A percentile compares a stretch with the other conserved stretches of the same genome.
phyloP scores from a whole-genome alignment of 2,329 filamentous ascomycete species.

The Claviceps capensis region DNA sequence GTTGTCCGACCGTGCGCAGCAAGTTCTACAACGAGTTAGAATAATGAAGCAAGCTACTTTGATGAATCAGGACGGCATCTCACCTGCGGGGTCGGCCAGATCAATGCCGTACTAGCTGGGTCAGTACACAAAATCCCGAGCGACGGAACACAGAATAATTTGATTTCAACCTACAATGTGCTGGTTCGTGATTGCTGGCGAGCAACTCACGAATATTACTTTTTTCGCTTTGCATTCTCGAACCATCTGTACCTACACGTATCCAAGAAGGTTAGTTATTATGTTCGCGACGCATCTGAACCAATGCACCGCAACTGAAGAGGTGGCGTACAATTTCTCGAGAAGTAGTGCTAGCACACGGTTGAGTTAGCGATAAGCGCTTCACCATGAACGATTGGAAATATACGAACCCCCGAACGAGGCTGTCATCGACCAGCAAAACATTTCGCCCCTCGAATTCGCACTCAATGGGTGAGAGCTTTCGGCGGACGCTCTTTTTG shows the following conservation, averaged over 20 bases:
- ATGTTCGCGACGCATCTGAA: not conserved
- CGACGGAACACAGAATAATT: not conserved
- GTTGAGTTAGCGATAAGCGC: not conserved
- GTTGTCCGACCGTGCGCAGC: conserved; percentile 27
- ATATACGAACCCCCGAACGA: conserved; percentile 47
- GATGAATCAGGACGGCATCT: not conserved
- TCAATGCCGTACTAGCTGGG: conserved; percentile 29
- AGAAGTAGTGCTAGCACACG: conserved; percentile 4
- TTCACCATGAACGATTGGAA: not conserved
- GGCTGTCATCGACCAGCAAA: conserved; percentile 76
- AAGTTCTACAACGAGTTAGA: conserved; percentile 17
- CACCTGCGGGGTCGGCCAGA: conserved; percentile 23
- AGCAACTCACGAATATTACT: conserved; percentile 72
- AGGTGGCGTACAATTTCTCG: conserved; percentile 11
- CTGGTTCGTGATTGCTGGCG: conserved; percentile 69
- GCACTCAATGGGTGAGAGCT: conserved; percentile 73
- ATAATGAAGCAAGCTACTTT: conserved; percentile 1
- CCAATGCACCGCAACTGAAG: too few relatives aligned
- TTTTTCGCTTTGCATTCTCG: conserved; percentile 69
- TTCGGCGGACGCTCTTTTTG: conserved; percentile 77
- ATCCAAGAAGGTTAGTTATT: not conserved
- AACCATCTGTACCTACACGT: conserved; percentile 46
- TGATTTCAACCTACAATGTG: conserved; percentile 57
- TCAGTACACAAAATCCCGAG: not conserved
- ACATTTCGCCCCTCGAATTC: conserved; percentile 76